These are phyloP conservation scores for Heritiera littoralis DNA, from an alignment of 345 rosid genomes.

Conservation along the genomic window DNA sequence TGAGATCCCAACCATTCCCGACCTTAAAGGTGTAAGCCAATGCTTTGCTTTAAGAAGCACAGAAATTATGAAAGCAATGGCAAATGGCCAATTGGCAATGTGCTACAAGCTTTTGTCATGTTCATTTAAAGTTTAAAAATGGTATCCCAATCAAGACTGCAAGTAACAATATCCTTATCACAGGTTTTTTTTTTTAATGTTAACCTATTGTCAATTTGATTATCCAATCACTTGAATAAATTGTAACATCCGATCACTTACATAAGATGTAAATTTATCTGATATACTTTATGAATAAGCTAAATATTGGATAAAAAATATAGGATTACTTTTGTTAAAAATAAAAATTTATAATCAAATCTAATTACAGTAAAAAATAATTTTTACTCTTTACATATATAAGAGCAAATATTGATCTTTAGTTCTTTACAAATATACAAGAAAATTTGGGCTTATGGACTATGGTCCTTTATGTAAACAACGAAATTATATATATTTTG, in stretches of 20 bases:
- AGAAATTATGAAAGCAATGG: background rate
- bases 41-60: background rate
- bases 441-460: no score
- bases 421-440: no score
- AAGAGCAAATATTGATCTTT: no score
- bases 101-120: background rate
- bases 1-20: background rate
- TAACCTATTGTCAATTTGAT: background rate
- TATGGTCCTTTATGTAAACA: no score
- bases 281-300: no score
- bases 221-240: background rate
- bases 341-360: background rate
- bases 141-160: background rate
- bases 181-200: no score
- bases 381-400: no score
- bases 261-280: background rate
- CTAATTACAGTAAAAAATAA: background rate
- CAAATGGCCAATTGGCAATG: background rate
- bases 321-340: background rate
- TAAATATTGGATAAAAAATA: background rate
- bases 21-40: background rate
- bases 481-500: no score
- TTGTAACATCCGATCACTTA: background rate
- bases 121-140: background rate
- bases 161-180: background rate